Evolutionary conservation across 352 stramenopile genomes (phyloP), one percentile per base, ranked within the genome.

Genomic region (Blastocystis sp.): DNA sequence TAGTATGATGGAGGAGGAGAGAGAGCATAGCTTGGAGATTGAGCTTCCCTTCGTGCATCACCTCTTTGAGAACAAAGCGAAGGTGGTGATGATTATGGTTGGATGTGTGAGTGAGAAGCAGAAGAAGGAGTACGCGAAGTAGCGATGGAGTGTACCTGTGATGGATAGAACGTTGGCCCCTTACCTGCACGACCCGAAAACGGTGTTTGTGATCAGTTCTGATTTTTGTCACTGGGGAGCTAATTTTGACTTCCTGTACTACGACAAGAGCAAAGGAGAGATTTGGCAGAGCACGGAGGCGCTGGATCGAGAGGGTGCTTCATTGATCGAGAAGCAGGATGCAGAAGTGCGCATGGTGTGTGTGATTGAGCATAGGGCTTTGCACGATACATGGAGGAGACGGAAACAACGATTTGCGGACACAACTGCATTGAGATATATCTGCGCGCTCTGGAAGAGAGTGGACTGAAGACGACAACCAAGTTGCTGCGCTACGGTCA

Each of bases 151-250:
- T 67, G 1, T 1, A 34, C 8, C 7, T 21, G 14, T 84, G 1
- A 56, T 29, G 16, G 14, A 16, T 64, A 84, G 72, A 54, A 18
- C 18, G 8, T 69, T 98, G 67, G 90, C 92, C 11, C 90, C 93
- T 6, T 96, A 96, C 87, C 87, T 98, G n/a, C 91, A 93, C 46
- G 90, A 96, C 75, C 88, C 90, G 8, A 88, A 92, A 64, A 96
- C 97, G 86, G 89, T 97, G 38, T 97, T 96, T 75, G 91, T 98
- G 16, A 91, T 98, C 87, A 97, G 93, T 88, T 96, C 92, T 8
- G 95, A 98, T 87, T 98, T 98, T 90, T 98, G 94, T 84, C 95
- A 98, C 88, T 98, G 94, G 93, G 94, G 94, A 24, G 89, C 88
- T 34, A 88, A 93, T 44, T 97, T 97, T 88, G 89, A 90, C 42